Evolutionary conservation across 192 early-diverging fungal genomes (phyloP).

Genomic region (Spizellomyces punctatus): DNA sequence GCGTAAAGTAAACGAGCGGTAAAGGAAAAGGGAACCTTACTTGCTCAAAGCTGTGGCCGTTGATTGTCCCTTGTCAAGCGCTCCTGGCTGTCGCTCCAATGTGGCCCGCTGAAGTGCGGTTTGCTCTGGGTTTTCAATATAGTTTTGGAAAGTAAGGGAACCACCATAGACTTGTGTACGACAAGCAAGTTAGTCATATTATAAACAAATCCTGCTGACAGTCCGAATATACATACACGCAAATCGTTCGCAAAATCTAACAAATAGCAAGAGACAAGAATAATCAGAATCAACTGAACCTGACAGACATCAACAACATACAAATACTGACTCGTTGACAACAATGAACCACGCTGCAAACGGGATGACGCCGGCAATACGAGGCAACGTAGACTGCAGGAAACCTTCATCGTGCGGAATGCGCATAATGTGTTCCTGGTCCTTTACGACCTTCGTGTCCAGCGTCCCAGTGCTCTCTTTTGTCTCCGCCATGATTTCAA

Average conservation of each 20-base stretch:
- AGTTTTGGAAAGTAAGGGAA: constrained; percentile 25
- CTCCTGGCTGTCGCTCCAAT: constrained; percentile 7
- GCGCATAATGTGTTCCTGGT: neutral
- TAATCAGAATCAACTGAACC: neutral
- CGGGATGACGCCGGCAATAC: constrained; percentile 17
- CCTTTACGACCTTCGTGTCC: neutral
- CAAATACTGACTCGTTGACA: constrained; percentile 30
- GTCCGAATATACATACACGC: neutral
- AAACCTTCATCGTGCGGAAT: constrained; percentile 13
- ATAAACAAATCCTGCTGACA: neutral
- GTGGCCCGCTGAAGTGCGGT: neutral
- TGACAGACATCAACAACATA: neutral
- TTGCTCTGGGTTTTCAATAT: neutral
- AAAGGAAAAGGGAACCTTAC: neutral
- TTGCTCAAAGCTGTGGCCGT: constrained; percentile 21
- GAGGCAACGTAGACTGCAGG: constrained; percentile 7
- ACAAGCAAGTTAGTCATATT: neutral
- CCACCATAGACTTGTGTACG: constrained; percentile 41
- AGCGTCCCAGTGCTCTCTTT: constrained; percentile 3
- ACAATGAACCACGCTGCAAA: constrained; percentile 25
- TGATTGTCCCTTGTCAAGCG: constrained; percentile 6
- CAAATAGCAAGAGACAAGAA: neutral
- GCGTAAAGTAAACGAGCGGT: neutral
- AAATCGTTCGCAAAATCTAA: neutral
- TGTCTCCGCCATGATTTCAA: neutral